These are phyloP conservation scores for Delphinella strobiligena DNA, from an alignment of 2,329 filamentous ascomycete genomes.

Conservation along the genomic window DNA sequence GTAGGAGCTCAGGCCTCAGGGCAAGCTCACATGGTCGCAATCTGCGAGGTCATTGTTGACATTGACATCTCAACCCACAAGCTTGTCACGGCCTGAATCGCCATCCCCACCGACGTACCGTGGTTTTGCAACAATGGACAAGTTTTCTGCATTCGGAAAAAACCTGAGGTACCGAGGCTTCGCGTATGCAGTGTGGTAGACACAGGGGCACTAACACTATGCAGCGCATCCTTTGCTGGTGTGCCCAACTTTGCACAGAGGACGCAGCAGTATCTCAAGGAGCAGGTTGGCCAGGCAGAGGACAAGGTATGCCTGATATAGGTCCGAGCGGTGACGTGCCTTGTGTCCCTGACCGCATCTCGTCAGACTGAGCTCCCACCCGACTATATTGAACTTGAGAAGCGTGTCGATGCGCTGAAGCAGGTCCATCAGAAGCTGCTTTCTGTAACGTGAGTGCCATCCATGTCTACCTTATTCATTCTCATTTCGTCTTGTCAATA, in stretches of 20 bases:
- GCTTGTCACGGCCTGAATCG: not conserved
- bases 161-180: constrained; percentile 48
- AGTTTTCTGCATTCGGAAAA: constrained; percentile 58
- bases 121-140: constrained; percentile 48
- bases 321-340: too few species aligned
- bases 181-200: constrained; percentile 14
- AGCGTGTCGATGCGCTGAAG: constrained; percentile 94
- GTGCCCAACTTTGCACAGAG: constrained; percentile 77
- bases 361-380: constrained; percentile 94
- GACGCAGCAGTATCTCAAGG: constrained; percentile 95
- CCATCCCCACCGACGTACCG: not conserved
- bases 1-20: too few species aligned
- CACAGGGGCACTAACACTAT: constrained; percentile 24
- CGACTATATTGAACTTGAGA: constrained; percentile 97
- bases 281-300: constrained; percentile 87
- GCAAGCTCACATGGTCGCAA: too few species aligned
- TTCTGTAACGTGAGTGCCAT: constrained; percentile 71
- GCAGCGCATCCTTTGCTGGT: constrained; percentile 55
- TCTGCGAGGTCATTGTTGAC: too few species aligned
- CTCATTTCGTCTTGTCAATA: not conserved
- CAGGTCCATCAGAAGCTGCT: constrained; percentile 95
- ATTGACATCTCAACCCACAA: too few species aligned
- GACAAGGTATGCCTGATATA: too few species aligned
- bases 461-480: not conserved
- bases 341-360: too few species aligned